These are phyloP conservation scores for Chlorella sorokiniana DNA, from an alignment of 139 green algal genomes.

Conservation along the genomic window DNA sequence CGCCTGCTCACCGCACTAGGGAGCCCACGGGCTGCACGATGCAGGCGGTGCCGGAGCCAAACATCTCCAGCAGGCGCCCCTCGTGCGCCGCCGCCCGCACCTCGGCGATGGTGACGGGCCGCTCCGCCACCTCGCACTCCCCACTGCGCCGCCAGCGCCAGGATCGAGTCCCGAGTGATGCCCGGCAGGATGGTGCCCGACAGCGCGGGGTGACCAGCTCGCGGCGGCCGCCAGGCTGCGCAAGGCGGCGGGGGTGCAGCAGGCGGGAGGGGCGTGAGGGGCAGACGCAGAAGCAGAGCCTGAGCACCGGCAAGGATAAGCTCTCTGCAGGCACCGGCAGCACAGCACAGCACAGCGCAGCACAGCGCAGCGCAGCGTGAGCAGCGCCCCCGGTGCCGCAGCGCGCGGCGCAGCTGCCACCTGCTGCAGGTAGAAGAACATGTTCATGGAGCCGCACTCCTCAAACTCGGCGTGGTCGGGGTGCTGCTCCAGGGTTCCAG, in stretches of 20 bases:
- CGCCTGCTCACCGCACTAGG: constrained; percentile 34
- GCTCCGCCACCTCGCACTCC: constrained; percentile 67
- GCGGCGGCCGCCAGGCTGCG: constrained; percentile 30
- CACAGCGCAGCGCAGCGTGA: background rate
- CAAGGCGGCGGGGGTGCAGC: background rate
- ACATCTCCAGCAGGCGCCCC: constrained; percentile 72
- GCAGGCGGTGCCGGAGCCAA: constrained; percentile 81
- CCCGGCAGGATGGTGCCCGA: constrained; percentile 85
- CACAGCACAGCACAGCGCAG: background rate
- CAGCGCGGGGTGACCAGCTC: constrained; percentile 79
- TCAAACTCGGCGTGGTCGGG: constrained; percentile 47
- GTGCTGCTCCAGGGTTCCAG: background rate
- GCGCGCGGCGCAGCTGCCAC: too few relatives aligned
- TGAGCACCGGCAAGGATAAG: too few relatives aligned
- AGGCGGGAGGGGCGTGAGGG: background rate
- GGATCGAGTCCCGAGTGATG: constrained; percentile 77
- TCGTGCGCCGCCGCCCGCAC: constrained; percentile 39
- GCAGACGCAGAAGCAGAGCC: background rate
- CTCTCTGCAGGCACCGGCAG: background rate
- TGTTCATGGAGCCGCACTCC: constrained; percentile 87
- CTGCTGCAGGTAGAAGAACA: constrained; percentile 81
- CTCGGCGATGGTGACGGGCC: constrained; percentile 43
- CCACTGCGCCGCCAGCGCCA: constrained; percentile 62
- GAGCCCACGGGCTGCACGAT: constrained; percentile 75
- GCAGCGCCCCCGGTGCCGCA: too few relatives aligned